Base-by-base conservation (phyloP, 352 stramenopile species). In the Pythium dissimile region DNA sequence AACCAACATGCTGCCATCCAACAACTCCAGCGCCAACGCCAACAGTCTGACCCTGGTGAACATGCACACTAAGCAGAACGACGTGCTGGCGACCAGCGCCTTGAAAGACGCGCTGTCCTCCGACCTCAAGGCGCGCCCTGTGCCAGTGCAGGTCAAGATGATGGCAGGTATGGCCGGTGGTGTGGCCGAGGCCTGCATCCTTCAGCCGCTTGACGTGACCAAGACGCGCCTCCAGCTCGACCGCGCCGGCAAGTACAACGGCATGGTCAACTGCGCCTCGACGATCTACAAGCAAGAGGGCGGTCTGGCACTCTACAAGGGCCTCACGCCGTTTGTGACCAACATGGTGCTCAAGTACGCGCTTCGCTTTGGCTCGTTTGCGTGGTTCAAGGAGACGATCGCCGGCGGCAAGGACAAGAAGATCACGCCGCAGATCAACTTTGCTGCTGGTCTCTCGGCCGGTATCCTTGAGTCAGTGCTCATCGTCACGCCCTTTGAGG, bases 401-500 rank as follows among this genome's bases (percentile, higher is more conserved):
- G 84, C 84, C 2, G 83, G 81, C 37, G 74, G 74, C 39, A 77
- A 82, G 58, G 80, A 85, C 64, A 84, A 88, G 39, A 65, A 68
- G 30, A 87, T 92, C 54, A 92, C 80, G 9, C 70, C 68, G 15
- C 65, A 64, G 5, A 80, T 92, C 56, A 95, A 95, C 70, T 93
- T 96, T 50, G 81, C 71, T 2, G 95, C 96, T 10, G 96, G 96
- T 38, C 70, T 99, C 2, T 64, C 89, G 7, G 94, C 88, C 13
- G 96, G 96, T 31, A 84, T 97, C 49, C 97, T 97, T 15, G 96
- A 99, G 74, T 97, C 96, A 30, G 71, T 98, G 45, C 54, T 98
- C n/a, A 97, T 99, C 37, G 95, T 99, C 8, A 99, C 95, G 24
- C 96, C 96, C 1, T 97, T 98, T 39, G 96, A 99, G 72, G 95